Percentiles rank a stretch among this genome's conserved stretches.
Conservation (phyloP, 2,329 filamentous ascomycete species). For the Tolypocladium endophyticum region DNA sequence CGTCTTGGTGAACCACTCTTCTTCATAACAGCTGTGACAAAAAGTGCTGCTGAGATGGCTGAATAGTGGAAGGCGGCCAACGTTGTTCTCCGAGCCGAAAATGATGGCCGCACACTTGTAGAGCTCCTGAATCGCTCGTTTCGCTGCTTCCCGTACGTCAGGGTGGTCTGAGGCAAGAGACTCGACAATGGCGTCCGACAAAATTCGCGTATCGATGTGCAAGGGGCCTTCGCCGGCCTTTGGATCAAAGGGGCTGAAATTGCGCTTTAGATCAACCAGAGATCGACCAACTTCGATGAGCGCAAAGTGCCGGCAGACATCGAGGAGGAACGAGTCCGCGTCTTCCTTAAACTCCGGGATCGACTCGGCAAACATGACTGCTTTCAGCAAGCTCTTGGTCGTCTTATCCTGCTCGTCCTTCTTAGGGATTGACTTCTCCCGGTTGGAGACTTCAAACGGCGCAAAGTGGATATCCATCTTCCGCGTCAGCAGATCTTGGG, state of each 20-base stretch:
- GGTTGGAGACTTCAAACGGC: conserved; percentile 64
- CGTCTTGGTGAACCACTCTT: conserved; percentile 98
- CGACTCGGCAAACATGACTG: conserved; percentile 75
- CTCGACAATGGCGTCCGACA: conserved; percentile 85
- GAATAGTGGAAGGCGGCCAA: conserved; percentile 76
- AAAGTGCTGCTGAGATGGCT: conserved; percentile 71
- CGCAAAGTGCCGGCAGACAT: conserved; percentile 82
- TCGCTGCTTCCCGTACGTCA: conserved; percentile 71
- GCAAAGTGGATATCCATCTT: conserved; percentile 63
- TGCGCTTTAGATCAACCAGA: conserved; percentile 71
- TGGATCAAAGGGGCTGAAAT: conserved; percentile 70
- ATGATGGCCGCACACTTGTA: conserved; percentile 68
- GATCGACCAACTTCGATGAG: conserved; percentile 81
- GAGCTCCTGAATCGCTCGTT: conserved; percentile 66
- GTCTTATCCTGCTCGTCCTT: conserved; percentile 74
- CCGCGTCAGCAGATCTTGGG: conserved; percentile 67
- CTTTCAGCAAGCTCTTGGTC: conserved; percentile 80
- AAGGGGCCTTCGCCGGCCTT: conserved; percentile 78
- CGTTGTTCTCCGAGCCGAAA: conserved; percentile 62
- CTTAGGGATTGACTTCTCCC: conserved; percentile 75
- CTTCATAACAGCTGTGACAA: conserved; percentile 90
- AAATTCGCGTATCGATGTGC: conserved; percentile 72
- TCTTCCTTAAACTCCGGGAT: conserved; percentile 70
- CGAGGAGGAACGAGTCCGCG: conserved; percentile 63
- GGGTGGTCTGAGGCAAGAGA: conserved; percentile 77